A percentile compares a stretch with the other conserved stretches of the same genome.
Conservation (phyloP, 768 basidiomycete genomes). For the Rhodotorula paludigena region DNA sequence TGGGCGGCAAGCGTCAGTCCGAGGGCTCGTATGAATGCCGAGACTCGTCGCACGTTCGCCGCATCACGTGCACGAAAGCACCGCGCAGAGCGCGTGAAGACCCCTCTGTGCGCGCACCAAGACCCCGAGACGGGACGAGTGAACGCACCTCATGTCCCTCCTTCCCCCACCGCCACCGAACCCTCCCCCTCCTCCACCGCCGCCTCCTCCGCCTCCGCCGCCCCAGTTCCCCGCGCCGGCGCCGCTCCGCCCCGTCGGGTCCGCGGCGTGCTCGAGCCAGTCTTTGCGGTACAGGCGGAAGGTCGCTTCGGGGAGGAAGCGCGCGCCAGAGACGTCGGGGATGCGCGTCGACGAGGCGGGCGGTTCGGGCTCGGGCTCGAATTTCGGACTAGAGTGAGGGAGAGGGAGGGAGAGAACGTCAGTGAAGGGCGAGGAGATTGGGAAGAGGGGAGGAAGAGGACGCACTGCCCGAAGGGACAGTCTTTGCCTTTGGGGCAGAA, state of each 20-base stretch:
- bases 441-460: conserved; percentile 68
- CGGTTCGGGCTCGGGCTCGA: conserved; percentile 42
- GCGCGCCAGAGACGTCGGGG: conserved; percentile 38
- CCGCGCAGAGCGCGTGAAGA: no score
- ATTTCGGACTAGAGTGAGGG: conserved; percentile 52
- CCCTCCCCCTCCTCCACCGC: conserved; percentile 13
- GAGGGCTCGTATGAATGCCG: no score
- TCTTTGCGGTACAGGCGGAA: conserved; percentile 36
- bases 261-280: conserved; percentile 37
- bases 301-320: conserved; percentile 39
- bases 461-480: conserved; percentile 52
- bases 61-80: no score
- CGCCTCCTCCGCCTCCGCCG: conserved; percentile 21
- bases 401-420: conserved; percentile 82
- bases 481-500: conserved; percentile 87
- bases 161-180: conserved; percentile 47
- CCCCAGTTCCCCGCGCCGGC: conserved; percentile 33
- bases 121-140: neutral
- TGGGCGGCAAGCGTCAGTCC: neutral
- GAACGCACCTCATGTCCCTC: conserved; percentile 67
- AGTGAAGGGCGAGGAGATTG: conserved; percentile 56
- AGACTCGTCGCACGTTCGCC: no score
- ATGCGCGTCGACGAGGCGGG: conserved; percentile 35
- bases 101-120: no score
- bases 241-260: conserved; percentile 25